Percentiles rank a stretch among this genome's conserved stretches.
Evolutionary conservation across 192 early-diverging fungal species (phyloP).

Genomic region (Podila epicladia): DNA sequence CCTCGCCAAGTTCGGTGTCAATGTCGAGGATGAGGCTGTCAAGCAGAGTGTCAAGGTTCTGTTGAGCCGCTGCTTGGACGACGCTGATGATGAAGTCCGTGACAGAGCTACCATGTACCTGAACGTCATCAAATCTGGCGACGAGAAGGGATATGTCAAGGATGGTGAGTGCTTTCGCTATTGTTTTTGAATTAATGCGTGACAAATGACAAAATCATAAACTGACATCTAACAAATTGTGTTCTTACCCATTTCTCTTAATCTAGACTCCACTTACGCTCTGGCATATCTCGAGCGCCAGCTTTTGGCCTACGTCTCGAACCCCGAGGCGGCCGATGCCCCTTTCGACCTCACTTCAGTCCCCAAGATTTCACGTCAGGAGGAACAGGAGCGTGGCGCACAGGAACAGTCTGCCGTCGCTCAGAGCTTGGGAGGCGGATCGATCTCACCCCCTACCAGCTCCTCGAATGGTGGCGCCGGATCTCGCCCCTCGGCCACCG

Average conservation of each 20-base stretch:
- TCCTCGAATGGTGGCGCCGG: conserved; percentile 36
- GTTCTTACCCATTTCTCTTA: conserved; percentile 6
- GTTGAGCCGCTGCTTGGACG: conserved; percentile 93
- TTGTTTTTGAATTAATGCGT: background rate
- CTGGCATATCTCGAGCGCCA: conserved; percentile 87
- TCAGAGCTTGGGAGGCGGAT: conserved; percentile 47
- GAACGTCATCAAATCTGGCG: conserved; percentile 69
- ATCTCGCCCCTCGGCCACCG: conserved; percentile 51
- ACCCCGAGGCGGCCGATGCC: conserved; percentile 64
- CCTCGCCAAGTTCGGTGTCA: conserved; percentile 92
- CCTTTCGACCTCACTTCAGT: conserved; percentile 83
- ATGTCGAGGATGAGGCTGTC: conserved; percentile 74
- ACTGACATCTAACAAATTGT: background rate
- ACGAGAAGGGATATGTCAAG: conserved; percentile 77
- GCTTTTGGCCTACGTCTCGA: conserved; percentile 87
- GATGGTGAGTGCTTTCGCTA: conserved; percentile 70
- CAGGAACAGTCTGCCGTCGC: conserved; percentile 29
- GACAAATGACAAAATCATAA: background rate
- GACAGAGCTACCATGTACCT: conserved; percentile 94
- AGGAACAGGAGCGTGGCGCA: conserved; percentile 81
- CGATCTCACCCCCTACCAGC: conserved; percentile 30
- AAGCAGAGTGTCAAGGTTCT: conserved; percentile 85
- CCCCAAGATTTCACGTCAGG: conserved; percentile 89
- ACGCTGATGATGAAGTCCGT: conserved; percentile 98
- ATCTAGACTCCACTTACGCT: conserved; percentile 84